phyloP scores from a whole-genome alignment of 495 filamentous ascomycete species.

The Penicillium taxi region DNA sequence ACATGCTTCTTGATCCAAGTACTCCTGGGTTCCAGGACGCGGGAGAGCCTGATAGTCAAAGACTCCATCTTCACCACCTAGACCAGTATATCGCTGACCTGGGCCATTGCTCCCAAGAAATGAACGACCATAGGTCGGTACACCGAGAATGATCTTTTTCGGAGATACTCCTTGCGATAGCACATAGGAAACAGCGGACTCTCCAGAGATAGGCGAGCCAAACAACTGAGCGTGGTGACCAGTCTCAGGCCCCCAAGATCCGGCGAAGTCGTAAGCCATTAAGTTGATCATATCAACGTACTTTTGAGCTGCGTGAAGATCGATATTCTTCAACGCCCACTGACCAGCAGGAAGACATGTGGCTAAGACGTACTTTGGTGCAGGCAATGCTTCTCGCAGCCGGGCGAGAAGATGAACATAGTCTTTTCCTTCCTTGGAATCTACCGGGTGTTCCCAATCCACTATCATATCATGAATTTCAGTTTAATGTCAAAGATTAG shows the following conservation, averaged over 20 bases:
- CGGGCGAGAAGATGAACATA: slow-evolving; percentile 65
- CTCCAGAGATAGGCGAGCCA: slow-evolving; percentile 55
- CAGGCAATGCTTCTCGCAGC: slow-evolving; percentile 62
- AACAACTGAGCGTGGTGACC: slow-evolving; percentile 80
- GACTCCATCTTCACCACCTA: slow-evolving; percentile 67
- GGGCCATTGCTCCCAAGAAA: slow-evolving; percentile 60
- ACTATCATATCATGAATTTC: slow-evolving; percentile 41
- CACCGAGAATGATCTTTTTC: slow-evolving; percentile 69
- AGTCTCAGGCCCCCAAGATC: slow-evolving; percentile 59
- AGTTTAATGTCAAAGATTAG: not conserved
- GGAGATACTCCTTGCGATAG: slow-evolving; percentile 57
- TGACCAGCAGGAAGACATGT: slow-evolving; percentile 73
- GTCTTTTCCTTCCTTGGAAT: slow-evolving; percentile 59
- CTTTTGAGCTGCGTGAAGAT: slow-evolving; percentile 53
- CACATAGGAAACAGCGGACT: slow-evolving; percentile 59
- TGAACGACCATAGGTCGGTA: slow-evolving; percentile 75
- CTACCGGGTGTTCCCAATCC: slow-evolving; percentile 82
- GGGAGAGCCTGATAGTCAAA: slow-evolving; percentile 80
- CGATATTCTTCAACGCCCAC: slow-evolving; percentile 68
- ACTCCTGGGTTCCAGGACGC: slow-evolving; percentile 58
- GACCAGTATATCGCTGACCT: slow-evolving; percentile 55
- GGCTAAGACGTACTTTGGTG: slow-evolving; percentile 67
- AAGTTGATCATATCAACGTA: slow-evolving; percentile 76
- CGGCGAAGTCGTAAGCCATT: slow-evolving; percentile 84
- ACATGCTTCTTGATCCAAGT: slow-evolving; percentile 56